These are phyloP conservation scores for Pouteria glomerata DNA, from an alignment of 148 eudicot species.

Conservation along the genomic window DNA sequence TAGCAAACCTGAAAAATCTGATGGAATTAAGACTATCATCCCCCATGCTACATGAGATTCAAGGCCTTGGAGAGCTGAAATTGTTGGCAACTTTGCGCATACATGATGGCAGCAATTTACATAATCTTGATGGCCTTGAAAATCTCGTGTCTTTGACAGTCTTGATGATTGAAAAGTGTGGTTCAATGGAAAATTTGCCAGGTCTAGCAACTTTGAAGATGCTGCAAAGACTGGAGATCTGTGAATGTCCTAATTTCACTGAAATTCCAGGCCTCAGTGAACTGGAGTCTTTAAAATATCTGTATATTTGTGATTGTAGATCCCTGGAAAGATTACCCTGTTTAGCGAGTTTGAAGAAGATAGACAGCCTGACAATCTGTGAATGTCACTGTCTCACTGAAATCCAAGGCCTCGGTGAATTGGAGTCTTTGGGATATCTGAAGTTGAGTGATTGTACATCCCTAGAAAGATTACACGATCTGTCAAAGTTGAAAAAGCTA, in stretches of 20 bases:
- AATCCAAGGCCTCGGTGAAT: background rate
- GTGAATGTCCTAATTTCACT: background rate
- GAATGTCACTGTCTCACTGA: background rate
- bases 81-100: too few relatives aligned
- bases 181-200: too few relatives aligned
- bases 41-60: too few relatives aligned
- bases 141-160: too few relatives aligned
- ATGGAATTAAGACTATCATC: too few relatives aligned
- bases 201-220: too few relatives aligned
- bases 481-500: background rate
- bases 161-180: too few relatives aligned
- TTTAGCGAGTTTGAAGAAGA: background rate
- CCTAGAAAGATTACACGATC: background rate
- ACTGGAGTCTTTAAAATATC: too few relatives aligned
- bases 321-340: background rate
- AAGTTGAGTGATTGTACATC: background rate
- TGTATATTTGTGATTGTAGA: background rate
- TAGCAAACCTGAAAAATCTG: background rate
- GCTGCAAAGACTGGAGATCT: background rate
- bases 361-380: too few relatives aligned
- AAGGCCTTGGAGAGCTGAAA: too few relatives aligned
- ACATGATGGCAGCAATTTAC: too few relatives aligned
- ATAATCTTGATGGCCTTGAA: too few relatives aligned
- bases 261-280: background rate
- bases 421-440: background rate